Conservation (phyloP, 306 rosid genomes). For the Trichosanthes cucumerina region DNA sequence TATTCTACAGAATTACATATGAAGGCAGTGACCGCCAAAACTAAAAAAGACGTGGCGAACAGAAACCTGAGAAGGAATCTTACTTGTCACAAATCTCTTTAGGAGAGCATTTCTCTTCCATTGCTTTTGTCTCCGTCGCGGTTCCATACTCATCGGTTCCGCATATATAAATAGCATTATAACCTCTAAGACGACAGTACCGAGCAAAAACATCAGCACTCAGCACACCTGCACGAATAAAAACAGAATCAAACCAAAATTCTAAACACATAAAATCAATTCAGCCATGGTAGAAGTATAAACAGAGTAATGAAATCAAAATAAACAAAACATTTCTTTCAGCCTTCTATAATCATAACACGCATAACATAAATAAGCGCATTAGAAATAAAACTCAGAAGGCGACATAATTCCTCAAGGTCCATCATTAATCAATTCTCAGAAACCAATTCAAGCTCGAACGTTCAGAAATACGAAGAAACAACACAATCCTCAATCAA, state of each 20-base stretch:
- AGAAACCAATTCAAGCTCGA: not conserved
- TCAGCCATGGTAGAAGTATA: not conserved
- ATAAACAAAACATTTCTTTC: not conserved
- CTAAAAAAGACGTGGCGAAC: not conserved
- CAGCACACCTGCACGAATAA: slow-evolving; percentile 42
- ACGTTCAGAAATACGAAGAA: not conserved
- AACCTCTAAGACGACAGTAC: slow-evolving; percentile 72
- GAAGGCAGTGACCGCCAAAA: not conserved
- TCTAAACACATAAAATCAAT: not conserved
- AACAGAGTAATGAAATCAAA: not conserved
- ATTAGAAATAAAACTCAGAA: not conserved
- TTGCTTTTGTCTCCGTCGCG: slow-evolving; percentile 88
- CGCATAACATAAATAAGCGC: not conserved
- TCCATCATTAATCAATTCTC: not conserved
- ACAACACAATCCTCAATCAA: not conserved
- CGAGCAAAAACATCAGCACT: slow-evolving; percentile 96
- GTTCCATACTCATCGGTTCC: slow-evolving; percentile 96
- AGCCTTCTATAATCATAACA: not conserved
- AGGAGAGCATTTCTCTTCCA: slow-evolving; percentile 90
- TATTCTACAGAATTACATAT: not conserved
- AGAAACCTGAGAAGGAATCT: not conserved
- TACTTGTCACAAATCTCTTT: slow-evolving; percentile 92
- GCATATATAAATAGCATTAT: slow-evolving; percentile 73
- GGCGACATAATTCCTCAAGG: not conserved
- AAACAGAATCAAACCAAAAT: not conserved